Percentiles rank a stretch among this genome's conserved stretches.
phyloP scores from a whole-genome alignment of 2,329 filamentous ascomycete species.

The Paecilomyces niveus region DNA sequence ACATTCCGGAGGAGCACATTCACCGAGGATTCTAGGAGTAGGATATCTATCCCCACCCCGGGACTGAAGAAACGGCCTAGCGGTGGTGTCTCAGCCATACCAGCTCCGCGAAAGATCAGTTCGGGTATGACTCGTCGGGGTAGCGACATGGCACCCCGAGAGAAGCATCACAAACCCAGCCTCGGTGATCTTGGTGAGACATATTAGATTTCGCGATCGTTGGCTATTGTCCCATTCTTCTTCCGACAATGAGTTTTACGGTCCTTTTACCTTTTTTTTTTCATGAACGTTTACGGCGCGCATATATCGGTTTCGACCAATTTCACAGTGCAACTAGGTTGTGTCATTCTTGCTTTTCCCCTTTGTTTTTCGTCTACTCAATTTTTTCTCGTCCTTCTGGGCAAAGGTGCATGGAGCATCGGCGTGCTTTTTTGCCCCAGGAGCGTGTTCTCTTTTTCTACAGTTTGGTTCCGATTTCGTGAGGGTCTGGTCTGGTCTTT shows the following conservation, averaged over 20 bases:
- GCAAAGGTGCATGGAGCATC: slow-evolving; percentile 5
- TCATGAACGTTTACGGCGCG: slow-evolving; percentile 2
- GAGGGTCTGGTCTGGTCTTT: neutral
- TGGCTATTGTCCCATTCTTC: neutral
- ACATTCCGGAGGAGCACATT: slow-evolving; percentile 33
- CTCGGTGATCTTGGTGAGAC: slow-evolving; percentile 51
- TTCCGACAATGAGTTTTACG: slow-evolving; percentile 4
- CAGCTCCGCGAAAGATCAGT: slow-evolving; percentile 33
- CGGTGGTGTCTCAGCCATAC: slow-evolving; percentile 36
- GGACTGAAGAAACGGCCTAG: slow-evolving; percentile 47
- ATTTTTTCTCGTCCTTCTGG: slow-evolving; percentile 10
- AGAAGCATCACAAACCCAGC: slow-evolving; percentile 39
- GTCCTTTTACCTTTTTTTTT: slow-evolving; percentile 5
- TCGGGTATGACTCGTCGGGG: slow-evolving; percentile 24
- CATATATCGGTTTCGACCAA: slow-evolving; percentile 3
- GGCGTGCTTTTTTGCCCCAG: neutral
- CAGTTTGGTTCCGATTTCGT: neutral
- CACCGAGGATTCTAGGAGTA: slow-evolving; percentile 30
- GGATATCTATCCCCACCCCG: slow-evolving; percentile 45
- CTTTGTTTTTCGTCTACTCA: slow-evolving; percentile 3
- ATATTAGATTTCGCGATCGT: slow-evolving; percentile 35
- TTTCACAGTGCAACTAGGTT: neutral
- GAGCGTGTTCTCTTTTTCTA: neutral
- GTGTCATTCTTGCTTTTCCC: slow-evolving; percentile 3
- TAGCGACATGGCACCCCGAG: slow-evolving; percentile 43